Conservation (phyloP, 441 rosid genomes). For the Gossypium trilobum region DNA sequence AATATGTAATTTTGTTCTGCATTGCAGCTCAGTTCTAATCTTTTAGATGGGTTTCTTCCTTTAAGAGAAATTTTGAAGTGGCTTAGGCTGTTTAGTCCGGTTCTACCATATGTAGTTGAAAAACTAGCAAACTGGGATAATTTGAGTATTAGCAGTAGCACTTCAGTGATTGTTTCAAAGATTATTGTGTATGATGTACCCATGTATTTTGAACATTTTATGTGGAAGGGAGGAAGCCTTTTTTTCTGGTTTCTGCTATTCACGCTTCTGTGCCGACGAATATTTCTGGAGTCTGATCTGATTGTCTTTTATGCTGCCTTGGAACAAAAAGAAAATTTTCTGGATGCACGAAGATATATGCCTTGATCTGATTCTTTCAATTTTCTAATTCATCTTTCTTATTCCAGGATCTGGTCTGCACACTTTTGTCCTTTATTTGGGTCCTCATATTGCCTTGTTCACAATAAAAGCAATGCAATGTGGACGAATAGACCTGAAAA, state of each 20-base stretch:
- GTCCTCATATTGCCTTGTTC: slow-evolving; percentile 87
- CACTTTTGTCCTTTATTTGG: slow-evolving; percentile 94
- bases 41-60: neutral
- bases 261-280: neutral
- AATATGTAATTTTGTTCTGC: neutral
- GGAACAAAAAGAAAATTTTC: neutral
- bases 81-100: neutral
- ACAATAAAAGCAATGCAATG: slow-evolving; percentile 93
- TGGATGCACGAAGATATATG: neutral
- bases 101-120: neutral
- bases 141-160: neutral
- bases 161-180: neutral
- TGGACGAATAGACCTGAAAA: slow-evolving; percentile 84
- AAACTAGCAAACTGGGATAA: neutral
- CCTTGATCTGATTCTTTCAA: neutral
- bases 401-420: slow-evolving; percentile 92
- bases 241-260: neutral
- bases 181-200: neutral
- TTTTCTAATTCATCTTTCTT: neutral
- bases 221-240: neutral
- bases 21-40: neutral
- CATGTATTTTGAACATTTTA: neutral
- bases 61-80: neutral
- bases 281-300: neutral
- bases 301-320: neutral